Percentiles rank a stretch among this genome's conserved stretches.
Conservation (phyloP, 2,329 filamentous ascomycete species). For the Nemania sp. region DNA sequence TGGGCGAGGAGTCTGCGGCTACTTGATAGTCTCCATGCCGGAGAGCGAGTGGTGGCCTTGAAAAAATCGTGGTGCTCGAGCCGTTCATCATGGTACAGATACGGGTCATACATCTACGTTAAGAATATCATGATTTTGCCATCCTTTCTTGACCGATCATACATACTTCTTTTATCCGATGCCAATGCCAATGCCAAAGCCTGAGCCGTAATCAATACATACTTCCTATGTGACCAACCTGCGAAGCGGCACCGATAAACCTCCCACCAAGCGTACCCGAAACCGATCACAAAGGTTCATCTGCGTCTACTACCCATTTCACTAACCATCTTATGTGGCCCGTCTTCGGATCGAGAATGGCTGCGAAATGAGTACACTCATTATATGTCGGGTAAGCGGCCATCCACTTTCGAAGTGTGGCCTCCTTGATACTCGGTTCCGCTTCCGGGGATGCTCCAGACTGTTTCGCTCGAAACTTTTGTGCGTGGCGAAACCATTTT, state of each 20-base stretch:
- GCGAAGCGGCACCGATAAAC: no score
- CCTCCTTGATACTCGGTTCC: constrained; percentile 35
- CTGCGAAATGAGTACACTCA: constrained; percentile 60
- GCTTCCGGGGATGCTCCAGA: not conserved
- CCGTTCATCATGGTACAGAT: constrained; percentile 64
- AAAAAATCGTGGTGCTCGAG: constrained; percentile 64
- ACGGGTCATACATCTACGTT: constrained; percentile 59
- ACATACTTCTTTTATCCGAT: no score
- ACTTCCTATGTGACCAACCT: no score
- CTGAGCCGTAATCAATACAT: no score
- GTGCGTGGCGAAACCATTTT: constrained; percentile 42
- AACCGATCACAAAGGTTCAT: not conserved
- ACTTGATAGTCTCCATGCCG: constrained; percentile 62
- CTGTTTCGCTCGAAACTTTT: constrained; percentile 27
- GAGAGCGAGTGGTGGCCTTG: constrained; percentile 59
- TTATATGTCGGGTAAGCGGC: constrained; percentile 57
- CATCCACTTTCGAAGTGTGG: constrained; percentile 51
- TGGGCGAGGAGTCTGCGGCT: constrained; percentile 60
- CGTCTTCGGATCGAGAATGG: constrained; percentile 57
- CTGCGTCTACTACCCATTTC: constrained; percentile 1
- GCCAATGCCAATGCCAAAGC: no score
- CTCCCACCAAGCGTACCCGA: not conserved
- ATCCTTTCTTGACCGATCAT: not conserved
- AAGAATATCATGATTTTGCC: constrained; percentile 2
- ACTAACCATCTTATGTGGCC: constrained; percentile 52